phyloP scores from a whole-genome alignment of 768 basidiomycete species.

The Hericium coralloides region DNA sequence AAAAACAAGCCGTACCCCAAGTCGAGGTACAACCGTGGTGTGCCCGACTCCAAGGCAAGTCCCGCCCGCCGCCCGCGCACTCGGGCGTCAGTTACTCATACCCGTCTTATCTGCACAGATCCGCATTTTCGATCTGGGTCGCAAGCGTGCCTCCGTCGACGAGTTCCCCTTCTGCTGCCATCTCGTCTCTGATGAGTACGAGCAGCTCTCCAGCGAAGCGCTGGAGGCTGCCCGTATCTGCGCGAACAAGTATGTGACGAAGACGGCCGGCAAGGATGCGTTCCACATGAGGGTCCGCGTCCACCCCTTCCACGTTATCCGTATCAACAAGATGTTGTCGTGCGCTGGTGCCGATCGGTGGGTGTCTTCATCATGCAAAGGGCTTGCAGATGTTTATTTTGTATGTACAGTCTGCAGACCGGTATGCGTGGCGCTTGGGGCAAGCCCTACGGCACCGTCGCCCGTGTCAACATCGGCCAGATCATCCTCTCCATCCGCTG shows the following conservation, averaged over 20 bases:
- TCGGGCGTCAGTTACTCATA: too few relatives aligned
- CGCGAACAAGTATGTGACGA: conserved; percentile 99
- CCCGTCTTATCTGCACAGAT: conserved; percentile 42
- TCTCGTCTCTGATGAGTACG: conserved; percentile 96
- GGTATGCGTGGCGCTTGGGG: conserved; percentile 99
- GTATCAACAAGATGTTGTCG: conserved; percentile 99
- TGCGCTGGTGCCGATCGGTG: conserved; percentile 98
- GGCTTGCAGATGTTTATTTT: not conserved
- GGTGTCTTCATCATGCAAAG: conserved; percentile 16
- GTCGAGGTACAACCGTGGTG: conserved; percentile 96
- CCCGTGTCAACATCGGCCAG: conserved; percentile 95
- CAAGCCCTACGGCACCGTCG: conserved; percentile 94
- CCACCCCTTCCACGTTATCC: conserved; percentile 97
- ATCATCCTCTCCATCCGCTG: conserved; percentile 87
- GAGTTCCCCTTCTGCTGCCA: conserved; percentile 98
- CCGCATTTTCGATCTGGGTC: conserved; percentile 91
- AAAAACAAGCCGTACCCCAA: conserved; percentile 99
- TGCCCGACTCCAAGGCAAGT: conserved; percentile 85
- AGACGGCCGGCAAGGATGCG: conserved; percentile 95
- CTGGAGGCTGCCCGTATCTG: conserved; percentile 98
- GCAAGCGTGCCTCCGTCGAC: conserved; percentile 93
- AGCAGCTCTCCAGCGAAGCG: conserved; percentile 92
- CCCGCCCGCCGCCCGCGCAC: not conserved
- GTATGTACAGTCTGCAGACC: conserved; percentile 61
- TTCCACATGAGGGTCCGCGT: conserved; percentile 97